A percentile compares a stretch with the other conserved stretches of the same genome.
Conservation (phyloP, 2,329 filamentous ascomycete genomes). For the Boeremia exigua region DNA sequence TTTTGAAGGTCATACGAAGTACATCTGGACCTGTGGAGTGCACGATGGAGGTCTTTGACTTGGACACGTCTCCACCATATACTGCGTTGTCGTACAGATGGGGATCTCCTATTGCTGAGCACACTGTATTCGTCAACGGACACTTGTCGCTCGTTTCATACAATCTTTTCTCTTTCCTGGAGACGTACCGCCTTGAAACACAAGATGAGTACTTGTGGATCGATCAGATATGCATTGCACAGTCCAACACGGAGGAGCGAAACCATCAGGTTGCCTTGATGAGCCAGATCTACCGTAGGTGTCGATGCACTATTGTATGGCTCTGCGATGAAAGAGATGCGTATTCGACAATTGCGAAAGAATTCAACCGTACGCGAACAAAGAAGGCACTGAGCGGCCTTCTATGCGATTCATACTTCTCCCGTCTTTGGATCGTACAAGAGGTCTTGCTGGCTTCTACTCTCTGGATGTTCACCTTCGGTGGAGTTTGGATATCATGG, state of each 20-base stretch:
- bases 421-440: neutral
- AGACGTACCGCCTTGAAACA: neutral
- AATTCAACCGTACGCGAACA: neutral
- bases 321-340: neutral
- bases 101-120: neutral
- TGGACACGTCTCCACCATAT: neutral
- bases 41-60: neutral
- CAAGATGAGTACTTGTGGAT: neutral
- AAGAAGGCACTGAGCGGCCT: neutral
- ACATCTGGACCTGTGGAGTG: neutral
- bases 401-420: neutral
- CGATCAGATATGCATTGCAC: neutral
- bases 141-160: neutral
- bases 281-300: neutral
- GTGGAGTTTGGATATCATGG: neutral
- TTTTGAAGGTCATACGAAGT: neutral
- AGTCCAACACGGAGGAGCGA: neutral
- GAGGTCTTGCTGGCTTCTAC: neutral
- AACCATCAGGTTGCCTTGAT: neutral
- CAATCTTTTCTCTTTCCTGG: neutral
- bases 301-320: neutral
- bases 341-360: neutral
- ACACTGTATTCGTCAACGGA: neutral
- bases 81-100: neutral
- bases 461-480: neutral